These are phyloP conservation scores for Parascedosporium putredinis DNA, from an alignment of 2,329 filamentous ascomycete genomes.

Conservation along the genomic window DNA sequence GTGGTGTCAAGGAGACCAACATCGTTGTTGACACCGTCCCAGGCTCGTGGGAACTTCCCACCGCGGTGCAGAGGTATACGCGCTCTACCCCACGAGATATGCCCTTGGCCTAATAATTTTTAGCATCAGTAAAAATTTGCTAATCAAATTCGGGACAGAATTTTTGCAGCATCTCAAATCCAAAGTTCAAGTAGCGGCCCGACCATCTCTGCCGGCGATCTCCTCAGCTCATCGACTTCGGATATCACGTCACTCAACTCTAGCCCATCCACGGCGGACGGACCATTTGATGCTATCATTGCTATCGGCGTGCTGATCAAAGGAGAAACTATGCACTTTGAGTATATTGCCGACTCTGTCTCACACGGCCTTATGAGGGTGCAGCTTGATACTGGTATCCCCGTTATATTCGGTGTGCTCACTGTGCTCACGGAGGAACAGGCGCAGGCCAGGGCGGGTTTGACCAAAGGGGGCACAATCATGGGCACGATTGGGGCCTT, in stretches of 20 bases:
- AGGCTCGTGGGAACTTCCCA: constrained; percentile 88
- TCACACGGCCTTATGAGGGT: constrained; percentile 90
- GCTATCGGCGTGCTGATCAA: constrained; percentile 96
- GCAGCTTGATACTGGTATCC: constrained; percentile 78
- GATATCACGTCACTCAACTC: constrained; percentile 48
- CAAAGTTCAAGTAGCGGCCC: constrained; percentile 58
- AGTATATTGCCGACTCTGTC: constrained; percentile 91
- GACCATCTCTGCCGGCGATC: constrained; percentile 60
- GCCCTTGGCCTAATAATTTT: not conserved
- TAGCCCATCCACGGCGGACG: constrained; percentile 30
- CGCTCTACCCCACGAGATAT: not conserved
- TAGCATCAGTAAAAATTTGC: not conserved
- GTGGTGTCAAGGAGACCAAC: constrained; percentile 78
- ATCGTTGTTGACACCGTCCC: constrained; percentile 85
- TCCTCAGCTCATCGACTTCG: constrained; percentile 58
- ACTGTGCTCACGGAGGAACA: constrained; percentile 86
- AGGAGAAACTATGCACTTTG: constrained; percentile 98
- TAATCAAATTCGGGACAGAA: no score
- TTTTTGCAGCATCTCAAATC: constrained; percentile 78
- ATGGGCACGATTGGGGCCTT: constrained; percentile 93
- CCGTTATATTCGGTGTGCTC: constrained; percentile 84
- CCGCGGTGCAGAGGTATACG: constrained; percentile 71
- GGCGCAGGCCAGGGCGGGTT: constrained; percentile 71
- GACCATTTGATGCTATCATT: constrained; percentile 85
- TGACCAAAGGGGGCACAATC: constrained; percentile 70